Base-by-base conservation (phyloP, 768 basidiomycete species). In the Leccinum disarticulatum region DNA sequence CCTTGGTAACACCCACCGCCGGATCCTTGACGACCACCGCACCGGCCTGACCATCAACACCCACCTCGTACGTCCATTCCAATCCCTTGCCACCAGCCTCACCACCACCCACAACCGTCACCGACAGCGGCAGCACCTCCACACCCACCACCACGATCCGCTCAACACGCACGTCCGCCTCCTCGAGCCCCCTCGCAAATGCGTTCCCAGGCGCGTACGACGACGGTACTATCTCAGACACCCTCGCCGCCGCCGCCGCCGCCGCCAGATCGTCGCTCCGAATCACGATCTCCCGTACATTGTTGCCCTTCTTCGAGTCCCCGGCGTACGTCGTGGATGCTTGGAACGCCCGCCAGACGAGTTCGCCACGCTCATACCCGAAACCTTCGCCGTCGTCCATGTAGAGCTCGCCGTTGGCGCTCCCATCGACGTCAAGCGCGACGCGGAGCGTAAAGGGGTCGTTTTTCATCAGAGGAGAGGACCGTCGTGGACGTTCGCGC, bases 361-460 rank as follows among this genome's bases (percentile, higher is more conserved):
- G 84, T 59, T 93, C 80, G 31, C 97, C 97, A 6, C 81, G 70
- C 59, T 83, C 76, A 74, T 95, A 87, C 5, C 80, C 77, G 73
- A 86, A 98, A 0, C 88, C 84, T 54, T 88, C 89, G 14, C 97
- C 97, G 65, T 98, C 97, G 71, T 99, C 97, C 57, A 96, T 83
- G 75, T 98, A 99, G 38, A 99, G 80, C 68, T 95, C 91, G 38
- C 97, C 97, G 2, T 69, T 71, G 0, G 95, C 95, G 31, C 63
- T 68, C 28, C 76, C 74, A 1, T 77, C 68, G 51, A 85, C 83
- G 74, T 82, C 83, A 19, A 96, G 78, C 0, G 94, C 92, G 25
- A 96, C 82, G 57, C 89, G 87, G 41, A 98, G 82, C 0, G 95
- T 98, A 80, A 95, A 93, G 0, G 96, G 97, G 70, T 99, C 97